A percentile compares a stretch with the other conserved stretches of the same genome.
phyloP scores from a whole-genome alignment of 2,329 filamentous ascomycete species.

The Claviceps cyperi region DNA sequence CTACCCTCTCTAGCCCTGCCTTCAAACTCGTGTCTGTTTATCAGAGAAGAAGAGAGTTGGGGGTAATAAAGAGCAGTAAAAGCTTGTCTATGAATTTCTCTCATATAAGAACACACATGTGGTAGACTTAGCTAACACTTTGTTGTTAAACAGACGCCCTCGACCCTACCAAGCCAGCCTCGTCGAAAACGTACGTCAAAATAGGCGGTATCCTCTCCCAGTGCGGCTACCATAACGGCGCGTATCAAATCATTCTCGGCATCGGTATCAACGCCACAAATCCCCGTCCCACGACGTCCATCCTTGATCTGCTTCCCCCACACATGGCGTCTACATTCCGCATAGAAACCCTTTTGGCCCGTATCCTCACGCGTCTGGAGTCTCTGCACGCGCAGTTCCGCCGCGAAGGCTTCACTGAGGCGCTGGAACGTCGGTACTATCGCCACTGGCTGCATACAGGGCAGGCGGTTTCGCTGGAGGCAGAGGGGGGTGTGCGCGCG shows the following conservation, averaged over 20 bases:
- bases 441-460: conserved; percentile 71
- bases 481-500: conserved; percentile 59
- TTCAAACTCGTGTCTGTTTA: neutral
- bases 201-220: conserved; percentile 90
- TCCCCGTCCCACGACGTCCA: conserved; percentile 69
- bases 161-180: conserved; percentile 41
- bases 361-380: conserved; percentile 67
- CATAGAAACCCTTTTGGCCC: conserved; percentile 68
- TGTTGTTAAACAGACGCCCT: conserved; percentile 37
- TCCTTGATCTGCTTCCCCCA: conserved; percentile 54
- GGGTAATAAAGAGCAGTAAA: neutral
- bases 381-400: conserved; percentile 62
- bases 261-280: conserved; percentile 81
- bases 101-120: neutral
- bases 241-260: conserved; percentile 76
- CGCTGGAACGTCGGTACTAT: conserved; percentile 68
- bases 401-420: conserved; percentile 55
- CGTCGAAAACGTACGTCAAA: conserved; percentile 54
- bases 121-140: neutral
- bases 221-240: conserved; percentile 60
- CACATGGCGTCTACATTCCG: conserved; percentile 39
- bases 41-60: neutral
- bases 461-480: conserved; percentile 60
- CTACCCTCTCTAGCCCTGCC: neutral
- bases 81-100: neutral